Base-by-base conservation (phyloP, 179 eudicot species). In the Heliamphora pulchella region DNA sequence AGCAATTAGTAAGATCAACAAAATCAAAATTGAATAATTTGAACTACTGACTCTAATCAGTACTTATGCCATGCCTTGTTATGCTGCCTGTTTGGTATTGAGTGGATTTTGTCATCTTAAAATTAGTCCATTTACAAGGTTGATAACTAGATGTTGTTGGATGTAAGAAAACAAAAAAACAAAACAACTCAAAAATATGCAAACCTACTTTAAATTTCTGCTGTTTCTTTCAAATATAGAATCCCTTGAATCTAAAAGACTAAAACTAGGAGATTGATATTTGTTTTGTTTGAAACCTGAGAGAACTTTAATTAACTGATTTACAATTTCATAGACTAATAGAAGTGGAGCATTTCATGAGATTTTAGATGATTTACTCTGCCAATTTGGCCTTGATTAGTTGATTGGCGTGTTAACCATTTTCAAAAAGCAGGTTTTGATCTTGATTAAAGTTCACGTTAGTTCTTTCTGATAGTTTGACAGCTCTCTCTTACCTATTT, bases 401-500 rank as follows among this genome's bases (percentile, higher is more conserved):
- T 67, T 67, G 48, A 67, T 8, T 67, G n/a, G 11, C 47, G 15
- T 17, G 18, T 44, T 20, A 18, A n/a, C 31, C 15, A n/a, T 46
- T 44, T 44, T 46, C 51, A 44, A 14, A 17, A 67, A 39, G 13
- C 15, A 15, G 1, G 50, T 46, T 4, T 41, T 41, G 50, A 43
- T 13, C 51, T 43, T 68, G 7, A 68, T 13, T 41, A 11, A 43
- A 41, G 70, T 43, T 14, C 43, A 68, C 14, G 51, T 14, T 68
- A 17, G 48, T 50, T 68, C 50, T 14, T 5, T 68, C 43, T 70
- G 39, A 70, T 47, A 70, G 74, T 13, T 70, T 70, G 74, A 68
- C 51, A 14, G 1, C 68, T 43, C 7, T 10, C 41, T 48, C 71
- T 43, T 0, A 11, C n/a, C 47, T 2, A 14, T 17, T 7, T 41